Evolutionary conservation across 1,139 yeast genomes (phyloP), one percentile per base, ranked within the genome.

Genomic region (Kodamaea anthophila): DNA sequence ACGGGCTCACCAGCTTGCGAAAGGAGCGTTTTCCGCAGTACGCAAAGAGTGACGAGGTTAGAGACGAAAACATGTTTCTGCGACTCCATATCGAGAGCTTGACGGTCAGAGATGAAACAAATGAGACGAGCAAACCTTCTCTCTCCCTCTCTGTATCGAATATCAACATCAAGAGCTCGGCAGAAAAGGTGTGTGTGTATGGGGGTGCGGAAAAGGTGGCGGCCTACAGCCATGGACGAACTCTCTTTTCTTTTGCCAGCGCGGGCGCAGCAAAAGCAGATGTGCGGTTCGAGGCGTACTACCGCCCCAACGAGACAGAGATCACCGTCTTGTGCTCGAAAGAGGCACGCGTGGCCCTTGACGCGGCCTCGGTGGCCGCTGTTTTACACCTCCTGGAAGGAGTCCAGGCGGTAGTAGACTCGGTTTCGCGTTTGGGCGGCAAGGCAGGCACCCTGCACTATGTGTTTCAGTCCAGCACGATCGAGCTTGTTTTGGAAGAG

Each of bases 261-360:
- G 29, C 18, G 10, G 26, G 21, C 18, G 19, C 28, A 6, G 31
- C 51, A 0, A 64, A 63, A 28, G 68, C 72, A 4, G 83, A 76
- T 40, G 33, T 76, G 1, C 47, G 77, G 14, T 72, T 76, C 43
- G 82, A 77, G 41, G 38, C 65, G n/a, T 60, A 63, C 30, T 42
- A 49, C 13, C 55, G 54, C 13, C 55, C 50, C n/a, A 42, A 45
- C 8, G 41, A 40, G 12, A 35, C 46, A 5, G 71, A 68, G 30
- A 46, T 62, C 11, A 71, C 77, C 0, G 26, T 67, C 0, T 51
- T 74, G 15, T 50, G 71, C 20, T 63, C 77, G 0, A 75, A 75
- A 37, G 48, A 54, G 0, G 62, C 69, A 0, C 25, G 31, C 3
- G 10, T 71, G 2, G 36, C 46, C n/a, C 34, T 74, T 7, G 64